Percentiles rank a stretch among this genome's conserved stretches.
Conservation (phyloP, 2,329 filamentous ascomycete species). For the Daldinia sp. region DNA sequence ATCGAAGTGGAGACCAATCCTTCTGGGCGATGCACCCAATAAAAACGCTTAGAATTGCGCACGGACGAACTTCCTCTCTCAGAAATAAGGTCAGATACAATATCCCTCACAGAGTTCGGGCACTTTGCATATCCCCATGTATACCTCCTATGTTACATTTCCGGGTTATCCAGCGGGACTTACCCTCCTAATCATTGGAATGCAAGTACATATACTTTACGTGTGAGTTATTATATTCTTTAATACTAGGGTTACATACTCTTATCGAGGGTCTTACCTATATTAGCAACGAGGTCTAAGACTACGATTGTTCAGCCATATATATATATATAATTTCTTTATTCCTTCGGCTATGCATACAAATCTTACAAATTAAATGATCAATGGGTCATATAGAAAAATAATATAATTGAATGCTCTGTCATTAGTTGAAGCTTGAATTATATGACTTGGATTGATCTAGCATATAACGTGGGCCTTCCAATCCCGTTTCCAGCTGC, state of each 20-base stretch:
- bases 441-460: conserved; percentile 9
- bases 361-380: not conserved
- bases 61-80: too few species aligned
- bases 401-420: not conserved
- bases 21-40: too few species aligned
- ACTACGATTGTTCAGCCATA: too few species aligned
- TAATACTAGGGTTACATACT: not conserved
- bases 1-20: too few species aligned
- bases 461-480: not conserved
- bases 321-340: not conserved
- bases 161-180: not conserved
- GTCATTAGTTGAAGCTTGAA: not conserved
- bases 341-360: not conserved
- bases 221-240: not conserved
- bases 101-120: too few species aligned
- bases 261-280: not conserved
- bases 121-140: not conserved
- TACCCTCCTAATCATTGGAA: not conserved
- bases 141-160: not conserved
- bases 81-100: too few species aligned
- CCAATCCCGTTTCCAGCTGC: conserved; percentile 3
- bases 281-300: not conserved
- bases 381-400: not conserved
- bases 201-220: not conserved
- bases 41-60: too few species aligned